Evolutionary conservation across 2,329 filamentous ascomycete species (phyloP).

Genomic region (Cordyceps militaris): DNA sequence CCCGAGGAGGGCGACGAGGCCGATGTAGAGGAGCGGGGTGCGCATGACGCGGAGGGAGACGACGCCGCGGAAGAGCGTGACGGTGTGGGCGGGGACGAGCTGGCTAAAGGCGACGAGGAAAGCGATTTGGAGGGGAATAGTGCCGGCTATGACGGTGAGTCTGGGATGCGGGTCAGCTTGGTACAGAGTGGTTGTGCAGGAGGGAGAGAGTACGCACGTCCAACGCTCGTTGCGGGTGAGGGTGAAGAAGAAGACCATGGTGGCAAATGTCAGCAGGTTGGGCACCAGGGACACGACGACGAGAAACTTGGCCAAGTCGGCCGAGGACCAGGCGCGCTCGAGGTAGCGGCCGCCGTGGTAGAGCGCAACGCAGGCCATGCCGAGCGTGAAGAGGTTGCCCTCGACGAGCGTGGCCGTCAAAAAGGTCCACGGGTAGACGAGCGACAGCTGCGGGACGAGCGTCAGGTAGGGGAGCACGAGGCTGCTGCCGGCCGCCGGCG

Average conservation of each 20-base stretch:
- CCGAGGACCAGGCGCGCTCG: constrained; percentile 90
- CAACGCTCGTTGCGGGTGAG: constrained; percentile 60
- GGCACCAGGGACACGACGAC: constrained; percentile 70
- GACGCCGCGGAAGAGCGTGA: constrained; percentile 83
- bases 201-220: constrained; percentile 48
- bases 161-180: constrained; percentile 34
- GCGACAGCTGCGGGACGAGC: constrained; percentile 73
- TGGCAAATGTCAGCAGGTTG: constrained; percentile 66
- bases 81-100: constrained; percentile 92
- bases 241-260: constrained; percentile 67
- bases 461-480: constrained; percentile 81
- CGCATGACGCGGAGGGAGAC: constrained; percentile 78
- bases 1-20: constrained; percentile 59
- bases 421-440: constrained; percentile 91
- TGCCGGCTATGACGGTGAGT: constrained; percentile 76
- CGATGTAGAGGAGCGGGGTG: constrained; percentile 66
- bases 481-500: constrained; percentile 23
- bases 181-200: neutral
- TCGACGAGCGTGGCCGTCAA: constrained; percentile 82
- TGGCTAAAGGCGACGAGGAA: constrained; percentile 98
- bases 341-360: constrained; percentile 93
- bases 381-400: constrained; percentile 82
- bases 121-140: constrained; percentile 80
- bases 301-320: constrained; percentile 87
- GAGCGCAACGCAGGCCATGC: constrained; percentile 68